Conservation (phyloP, 2,329 filamentous ascomycete genomes). For the Sporothrix euskadiensis region DNA sequence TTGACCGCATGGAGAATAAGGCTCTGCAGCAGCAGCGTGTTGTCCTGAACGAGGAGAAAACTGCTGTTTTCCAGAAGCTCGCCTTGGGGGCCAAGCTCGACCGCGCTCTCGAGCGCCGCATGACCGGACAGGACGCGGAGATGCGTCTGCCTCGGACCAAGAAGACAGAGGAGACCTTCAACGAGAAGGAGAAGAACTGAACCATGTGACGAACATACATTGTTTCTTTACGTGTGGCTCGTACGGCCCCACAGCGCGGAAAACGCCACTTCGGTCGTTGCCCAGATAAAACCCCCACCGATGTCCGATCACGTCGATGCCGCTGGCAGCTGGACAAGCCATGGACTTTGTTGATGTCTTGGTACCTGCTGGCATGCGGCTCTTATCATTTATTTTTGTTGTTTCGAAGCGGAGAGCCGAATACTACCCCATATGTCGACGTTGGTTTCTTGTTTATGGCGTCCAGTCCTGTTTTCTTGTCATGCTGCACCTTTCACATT, state of each 20-base stretch:
- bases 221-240: neutral
- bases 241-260: neutral
- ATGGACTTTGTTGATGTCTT: neutral
- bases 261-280: neutral
- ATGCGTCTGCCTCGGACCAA: constrained; percentile 59
- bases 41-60: constrained; percentile 74
- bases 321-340: neutral
- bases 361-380: neutral
- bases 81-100: constrained; percentile 89
- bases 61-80: constrained; percentile 78
- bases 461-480: neutral
- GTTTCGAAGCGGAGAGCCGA: neutral
- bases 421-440: neutral
- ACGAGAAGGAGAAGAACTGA: constrained; percentile 44
- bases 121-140: constrained; percentile 86
- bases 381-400: neutral
- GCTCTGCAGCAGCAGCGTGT: constrained; percentile 81
- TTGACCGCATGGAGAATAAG: constrained; percentile 88
- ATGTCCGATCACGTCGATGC: neutral
- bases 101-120: constrained; percentile 78
- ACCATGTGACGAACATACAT: neutral
- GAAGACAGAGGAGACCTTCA: constrained; percentile 27
- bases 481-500: neutral
- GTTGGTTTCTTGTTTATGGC: neutral
- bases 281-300: constrained; percentile 4